phyloP scores from a whole-genome alignment of 495 filamentous ascomycete species.

The Neurospora sp. region DNA sequence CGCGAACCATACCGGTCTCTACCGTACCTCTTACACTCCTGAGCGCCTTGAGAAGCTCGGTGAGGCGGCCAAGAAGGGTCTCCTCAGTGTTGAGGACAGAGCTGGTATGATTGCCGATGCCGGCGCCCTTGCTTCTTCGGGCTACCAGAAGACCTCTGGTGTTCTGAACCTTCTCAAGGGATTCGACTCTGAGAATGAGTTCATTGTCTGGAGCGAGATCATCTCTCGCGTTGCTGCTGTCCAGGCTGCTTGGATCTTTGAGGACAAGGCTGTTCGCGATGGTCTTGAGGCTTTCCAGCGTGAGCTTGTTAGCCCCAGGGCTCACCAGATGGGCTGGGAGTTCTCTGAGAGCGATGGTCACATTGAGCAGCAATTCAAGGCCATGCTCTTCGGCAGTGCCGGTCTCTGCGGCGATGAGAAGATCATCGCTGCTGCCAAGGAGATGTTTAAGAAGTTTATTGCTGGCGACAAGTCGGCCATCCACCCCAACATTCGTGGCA shows the following conservation, averaged over 20 bases:
- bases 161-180: slow-evolving; percentile 75
- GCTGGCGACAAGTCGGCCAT: slow-evolving; percentile 57
- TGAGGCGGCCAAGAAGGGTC: slow-evolving; percentile 71
- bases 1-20: slow-evolving; percentile 64
- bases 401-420: slow-evolving; percentile 55
- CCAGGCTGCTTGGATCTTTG: slow-evolving; percentile 80
- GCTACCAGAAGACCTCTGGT: slow-evolving; percentile 88
- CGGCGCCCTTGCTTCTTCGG: slow-evolving; percentile 78
- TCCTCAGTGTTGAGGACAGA: slow-evolving; percentile 86
- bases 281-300: slow-evolving; percentile 75
- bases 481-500: slow-evolving; percentile 61
- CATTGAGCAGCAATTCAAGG: slow-evolving; percentile 79
- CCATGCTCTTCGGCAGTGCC: slow-evolving; percentile 56
- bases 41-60: slow-evolving; percentile 62
- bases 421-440: slow-evolving; percentile 52
- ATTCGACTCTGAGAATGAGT: slow-evolving; percentile 75
- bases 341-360: slow-evolving; percentile 78
- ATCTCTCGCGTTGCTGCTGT: slow-evolving; percentile 63
- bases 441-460: slow-evolving; percentile 64
- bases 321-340: slow-evolving; percentile 78
- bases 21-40: slow-evolving; percentile 60
- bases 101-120: slow-evolving; percentile 95
- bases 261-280: slow-evolving; percentile 59
- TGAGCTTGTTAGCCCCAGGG: slow-evolving; percentile 61
- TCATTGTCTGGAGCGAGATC: slow-evolving; percentile 92